These are phyloP conservation scores for Sporothrix curviconia DNA, from an alignment of 2,329 filamentous ascomycete species.

Conservation along the genomic window DNA sequence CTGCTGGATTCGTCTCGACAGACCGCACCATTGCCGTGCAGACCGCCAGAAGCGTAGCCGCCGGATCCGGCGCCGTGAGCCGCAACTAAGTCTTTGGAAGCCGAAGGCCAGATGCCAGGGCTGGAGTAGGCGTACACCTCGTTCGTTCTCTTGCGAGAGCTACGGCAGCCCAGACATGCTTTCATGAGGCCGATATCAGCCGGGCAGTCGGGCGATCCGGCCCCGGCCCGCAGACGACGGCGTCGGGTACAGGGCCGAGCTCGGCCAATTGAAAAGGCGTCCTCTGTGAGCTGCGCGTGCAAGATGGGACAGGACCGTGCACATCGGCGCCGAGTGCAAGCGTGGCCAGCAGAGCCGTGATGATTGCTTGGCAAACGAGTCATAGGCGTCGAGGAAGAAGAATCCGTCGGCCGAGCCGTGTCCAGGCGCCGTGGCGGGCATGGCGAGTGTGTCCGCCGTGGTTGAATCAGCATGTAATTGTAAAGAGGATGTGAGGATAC, in stretches of 20 bases:
- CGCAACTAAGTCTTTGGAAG: slow-evolving; percentile 70
- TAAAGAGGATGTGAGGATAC: background rate
- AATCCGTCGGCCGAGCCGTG: slow-evolving; percentile 41
- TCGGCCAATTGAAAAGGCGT: slow-evolving; percentile 37
- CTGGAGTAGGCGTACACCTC: slow-evolving; percentile 41
- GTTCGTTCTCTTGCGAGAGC: background rate
- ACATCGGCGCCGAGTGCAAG: slow-evolving; percentile 62
- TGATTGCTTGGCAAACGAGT: slow-evolving; percentile 97
- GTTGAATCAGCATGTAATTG: background rate
- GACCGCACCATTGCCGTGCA: slow-evolving; percentile 76
- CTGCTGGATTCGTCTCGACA: slow-evolving; percentile 25
- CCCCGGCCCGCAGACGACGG: slow-evolving; percentile 83
- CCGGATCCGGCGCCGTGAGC: slow-evolving; percentile 58
- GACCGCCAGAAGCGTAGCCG: slow-evolving; percentile 57
- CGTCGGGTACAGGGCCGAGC: slow-evolving; percentile 63
- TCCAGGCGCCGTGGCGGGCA: background rate
- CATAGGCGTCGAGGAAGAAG: slow-evolving; percentile 90
- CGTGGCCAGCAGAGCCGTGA: slow-evolving; percentile 71
- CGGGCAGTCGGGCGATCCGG: slow-evolving; percentile 66
- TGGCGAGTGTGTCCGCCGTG: background rate
- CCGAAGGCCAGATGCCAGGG: slow-evolving; percentile 88
- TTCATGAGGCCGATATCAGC: slow-evolving; percentile 81
- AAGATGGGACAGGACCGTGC: slow-evolving; percentile 64
- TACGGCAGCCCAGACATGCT: slow-evolving; percentile 59
- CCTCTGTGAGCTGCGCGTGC: slow-evolving; percentile 42